These are phyloP conservation scores for Phytophthora litchii DNA, from an alignment of 352 stramenopile species.

Conservation along the genomic window DNA sequence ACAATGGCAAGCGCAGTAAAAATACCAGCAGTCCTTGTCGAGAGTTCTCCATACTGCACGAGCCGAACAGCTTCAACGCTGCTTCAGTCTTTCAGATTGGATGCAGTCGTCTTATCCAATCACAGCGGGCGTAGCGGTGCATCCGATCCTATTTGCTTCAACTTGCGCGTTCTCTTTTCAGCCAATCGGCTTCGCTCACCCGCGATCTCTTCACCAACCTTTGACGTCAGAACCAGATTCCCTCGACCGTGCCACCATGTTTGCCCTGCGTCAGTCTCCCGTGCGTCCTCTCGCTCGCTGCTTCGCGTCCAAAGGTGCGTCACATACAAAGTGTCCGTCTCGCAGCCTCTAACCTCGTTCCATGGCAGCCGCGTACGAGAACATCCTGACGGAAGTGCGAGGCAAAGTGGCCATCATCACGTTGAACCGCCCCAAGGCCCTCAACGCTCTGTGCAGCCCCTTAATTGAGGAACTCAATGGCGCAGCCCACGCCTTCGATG, in stretches of 20 bases:
- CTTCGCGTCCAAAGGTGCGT: conserved; percentile 63
- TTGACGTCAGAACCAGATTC: conserved; percentile 21
- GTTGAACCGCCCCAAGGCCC: conserved; percentile 96
- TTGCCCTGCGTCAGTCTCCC: conserved; percentile 46
- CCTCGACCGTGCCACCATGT: conserved; percentile 38
- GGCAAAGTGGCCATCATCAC: conserved; percentile 95
- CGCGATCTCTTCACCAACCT: neutral
- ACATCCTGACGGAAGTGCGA: conserved; percentile 87
- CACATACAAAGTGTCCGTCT: neutral
- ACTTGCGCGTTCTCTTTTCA: conserved; percentile 2
- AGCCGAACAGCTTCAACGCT: conserved; percentile 1
- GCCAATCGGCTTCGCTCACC: conserved; percentile 8
- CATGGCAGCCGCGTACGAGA: conserved; percentile 77
- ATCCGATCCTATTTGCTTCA: conserved; percentile 2
- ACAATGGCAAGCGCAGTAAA: too few species aligned
- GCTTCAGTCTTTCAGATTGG: conserved; percentile 14
- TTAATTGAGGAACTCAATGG: conserved; percentile 96
- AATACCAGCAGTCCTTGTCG: too few species aligned
- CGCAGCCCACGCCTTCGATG: conserved; percentile 92
- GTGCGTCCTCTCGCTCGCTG: conserved; percentile 42
- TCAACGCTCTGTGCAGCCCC: conserved; percentile 97
- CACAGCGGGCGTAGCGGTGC: neutral
- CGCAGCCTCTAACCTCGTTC: neutral
- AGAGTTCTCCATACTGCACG: too few species aligned
- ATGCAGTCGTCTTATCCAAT: conserved; percentile 9